Evolutionary conservation across 2,329 filamentous ascomycete genomes (phyloP).

Genomic region (Aspergillus arachidicola): DNA sequence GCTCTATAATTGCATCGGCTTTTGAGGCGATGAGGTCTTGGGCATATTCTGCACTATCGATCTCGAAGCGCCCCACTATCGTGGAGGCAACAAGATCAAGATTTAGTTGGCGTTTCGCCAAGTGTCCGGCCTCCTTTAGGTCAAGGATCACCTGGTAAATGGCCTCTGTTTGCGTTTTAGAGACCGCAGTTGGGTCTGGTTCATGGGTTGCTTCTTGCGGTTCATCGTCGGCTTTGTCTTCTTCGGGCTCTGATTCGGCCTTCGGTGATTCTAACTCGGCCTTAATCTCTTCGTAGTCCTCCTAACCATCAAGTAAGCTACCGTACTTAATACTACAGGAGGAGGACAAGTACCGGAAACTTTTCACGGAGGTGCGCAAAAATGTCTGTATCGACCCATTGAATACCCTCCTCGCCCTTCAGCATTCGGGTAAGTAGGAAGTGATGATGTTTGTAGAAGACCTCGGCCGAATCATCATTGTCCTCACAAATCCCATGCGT

Average conservation of each 20-base stretch:
- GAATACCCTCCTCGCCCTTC: conserved; percentile 46
- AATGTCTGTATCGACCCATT: conserved; percentile 48
- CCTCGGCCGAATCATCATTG: conserved; percentile 49
- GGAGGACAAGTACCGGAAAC: conserved; percentile 40
- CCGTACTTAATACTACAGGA: background rate
- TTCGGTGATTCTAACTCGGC: conserved; percentile 27
- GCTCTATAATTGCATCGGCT: conserved; percentile 34
- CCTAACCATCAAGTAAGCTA: conserved; percentile 25
- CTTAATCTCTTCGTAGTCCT: conserved; percentile 37
- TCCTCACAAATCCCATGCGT: conserved; percentile 47
- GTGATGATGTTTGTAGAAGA: conserved; percentile 47
- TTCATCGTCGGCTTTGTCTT: conserved; percentile 20
- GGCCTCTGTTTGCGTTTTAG: conserved; percentile 38
- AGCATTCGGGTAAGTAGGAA: conserved; percentile 53
- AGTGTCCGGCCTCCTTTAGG: conserved; percentile 42
- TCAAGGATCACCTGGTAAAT: conserved; percentile 42
- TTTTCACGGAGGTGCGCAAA: conserved; percentile 48
- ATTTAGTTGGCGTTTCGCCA: conserved; percentile 45
- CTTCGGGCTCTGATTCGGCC: conserved; percentile 20
- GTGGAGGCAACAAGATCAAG: conserved; percentile 36
- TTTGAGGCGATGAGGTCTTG: conserved; percentile 38
- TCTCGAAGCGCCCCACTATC: conserved; percentile 38
- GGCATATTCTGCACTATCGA: conserved; percentile 38
- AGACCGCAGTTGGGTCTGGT: conserved; percentile 28
- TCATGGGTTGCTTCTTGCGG: conserved; percentile 24